These are phyloP conservation scores for Cymbidium sinense DNA, from an alignment of 106 monocot species.

Conservation along the genomic window DNA sequence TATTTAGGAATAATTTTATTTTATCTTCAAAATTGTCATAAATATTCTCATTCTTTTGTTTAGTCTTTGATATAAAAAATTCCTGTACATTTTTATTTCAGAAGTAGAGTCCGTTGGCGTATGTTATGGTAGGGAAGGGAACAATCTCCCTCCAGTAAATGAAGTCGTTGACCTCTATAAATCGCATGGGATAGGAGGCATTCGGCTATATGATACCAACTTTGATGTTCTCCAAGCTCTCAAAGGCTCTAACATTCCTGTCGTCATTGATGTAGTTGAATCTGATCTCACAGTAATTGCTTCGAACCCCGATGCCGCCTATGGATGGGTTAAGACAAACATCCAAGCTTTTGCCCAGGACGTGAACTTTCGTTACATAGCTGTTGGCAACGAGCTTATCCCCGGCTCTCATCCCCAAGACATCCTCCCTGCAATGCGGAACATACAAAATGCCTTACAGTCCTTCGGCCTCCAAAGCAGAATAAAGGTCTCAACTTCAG, in stretches of 20 bases:
- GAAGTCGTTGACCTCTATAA: conserved; percentile 31
- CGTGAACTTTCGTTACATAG: conserved; percentile 6
- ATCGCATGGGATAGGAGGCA: too few relatives aligned
- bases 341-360: background rate
- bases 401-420: too few relatives aligned
- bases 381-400: conserved; percentile 12
- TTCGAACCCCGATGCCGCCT: conserved; percentile 10
- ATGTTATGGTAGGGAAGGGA: conserved; percentile 35
- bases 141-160: conserved; percentile 38
- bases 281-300: conserved; percentile 17
- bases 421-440: too few relatives aligned
- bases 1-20: too few relatives aligned
- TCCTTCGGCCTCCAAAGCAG: background rate
- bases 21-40: too few relatives aligned
- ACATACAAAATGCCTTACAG: conserved; percentile 2
- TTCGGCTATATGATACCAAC: too few relatives aligned
- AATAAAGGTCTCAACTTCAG: conserved; percentile 6
- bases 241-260: too few relatives aligned
- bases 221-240: too few relatives aligned
- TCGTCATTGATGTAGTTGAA: conserved; percentile 29
- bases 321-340: conserved; percentile 30
- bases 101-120: conserved; percentile 24
- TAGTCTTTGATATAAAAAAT: too few relatives aligned
- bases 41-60: too few relatives aligned
- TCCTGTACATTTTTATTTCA: background rate